Percentiles rank a stretch among this genome's conserved stretches.
Conservation (phyloP, 2,329 filamentous ascomycete genomes). For the Penicillium sp. region DNA sequence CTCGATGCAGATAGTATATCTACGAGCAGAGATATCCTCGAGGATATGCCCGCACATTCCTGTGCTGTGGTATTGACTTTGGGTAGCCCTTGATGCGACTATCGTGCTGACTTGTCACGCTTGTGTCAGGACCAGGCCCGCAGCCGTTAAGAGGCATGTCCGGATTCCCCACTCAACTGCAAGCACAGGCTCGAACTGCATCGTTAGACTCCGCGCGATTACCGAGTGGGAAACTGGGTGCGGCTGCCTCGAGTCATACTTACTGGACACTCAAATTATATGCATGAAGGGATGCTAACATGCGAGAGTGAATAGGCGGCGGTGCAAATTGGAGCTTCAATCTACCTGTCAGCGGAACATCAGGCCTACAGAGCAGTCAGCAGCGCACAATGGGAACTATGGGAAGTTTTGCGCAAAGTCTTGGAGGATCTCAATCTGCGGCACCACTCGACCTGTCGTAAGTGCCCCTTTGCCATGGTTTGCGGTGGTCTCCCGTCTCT, state of each 20-base stretch:
- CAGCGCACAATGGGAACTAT: slow-evolving; percentile 52
- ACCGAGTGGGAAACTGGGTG: slow-evolving; percentile 57
- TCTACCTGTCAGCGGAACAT: slow-evolving; percentile 53
- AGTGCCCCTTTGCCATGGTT: slow-evolving; percentile 33
- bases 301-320: slow-evolving; percentile 42
- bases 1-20: slow-evolving; percentile 15
- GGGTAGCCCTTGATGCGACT: slow-evolving; percentile 17
- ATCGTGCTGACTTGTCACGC: slow-evolving; percentile 21
- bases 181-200: slow-evolving; percentile 47
- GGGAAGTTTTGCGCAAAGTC: slow-evolving; percentile 58
- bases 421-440: slow-evolving; percentile 54
- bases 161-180: slow-evolving; percentile 55
- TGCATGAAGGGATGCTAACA: slow-evolving; percentile 24
- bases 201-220: slow-evolving; percentile 50
- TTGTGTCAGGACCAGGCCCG: slow-evolving; percentile 46
- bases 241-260: slow-evolving; percentile 16
- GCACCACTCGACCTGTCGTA: slow-evolving; percentile 58
- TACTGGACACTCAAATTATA: slow-evolving; percentile 1
- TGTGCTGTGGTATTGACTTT: slow-evolving; percentile 6
- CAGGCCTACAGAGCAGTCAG: slow-evolving; percentile 52
- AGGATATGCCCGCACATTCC: slow-evolving; percentile 17
- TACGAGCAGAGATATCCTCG: slow-evolving; percentile 27
- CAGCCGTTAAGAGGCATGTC: slow-evolving; percentile 55
- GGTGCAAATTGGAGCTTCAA: slow-evolving; percentile 60
- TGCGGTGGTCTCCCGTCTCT: slow-evolving; percentile 2